phyloP scores from a whole-genome alignment of 2,329 filamentous ascomycete genomes.

The Chaetothyriales sp. region DNA sequence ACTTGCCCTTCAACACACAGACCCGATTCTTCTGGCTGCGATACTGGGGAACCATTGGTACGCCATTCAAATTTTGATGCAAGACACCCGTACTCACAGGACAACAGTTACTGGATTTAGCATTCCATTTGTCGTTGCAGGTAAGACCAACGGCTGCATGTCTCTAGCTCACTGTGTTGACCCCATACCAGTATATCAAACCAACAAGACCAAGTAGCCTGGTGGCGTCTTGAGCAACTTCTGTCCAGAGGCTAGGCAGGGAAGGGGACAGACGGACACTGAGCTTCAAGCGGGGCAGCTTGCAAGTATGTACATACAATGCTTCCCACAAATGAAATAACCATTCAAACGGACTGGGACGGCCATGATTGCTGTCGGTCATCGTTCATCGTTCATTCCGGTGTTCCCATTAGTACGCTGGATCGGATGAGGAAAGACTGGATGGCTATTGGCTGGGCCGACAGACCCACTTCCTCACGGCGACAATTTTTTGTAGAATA shows the following conservation, averaged over 20 bases:
- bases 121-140: conserved; percentile 49
- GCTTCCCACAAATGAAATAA: not conserved
- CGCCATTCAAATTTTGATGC: conserved; percentile 19
- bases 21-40: conserved; percentile 69
- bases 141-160: conserved; percentile 28
- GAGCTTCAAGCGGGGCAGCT: not conserved
- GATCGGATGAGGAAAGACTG: not conserved
- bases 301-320: not conserved
- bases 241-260: not conserved
- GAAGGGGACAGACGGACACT: not conserved
- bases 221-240: not conserved
- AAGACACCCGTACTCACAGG: conserved; percentile 3
- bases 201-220: conserved; percentile 42
- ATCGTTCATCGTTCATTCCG: not conserved
- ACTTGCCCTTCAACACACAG: conserved; percentile 93
- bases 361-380: not conserved
- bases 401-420: not conserved
- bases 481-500: not conserved
- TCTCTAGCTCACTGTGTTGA: not conserved
- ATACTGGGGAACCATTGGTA: conserved; percentile 73
- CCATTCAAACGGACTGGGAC: not conserved
- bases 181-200: conserved; percentile 47
- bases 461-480: not conserved
- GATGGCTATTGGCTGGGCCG: not conserved
- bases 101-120: conserved; percentile 42